A percentile compares a stretch with the other conserved stretches of the same genome.
phyloP scores from a whole-genome alignment of 2,329 filamentous ascomycete species.

The Hypoxylon sp. region DNA sequence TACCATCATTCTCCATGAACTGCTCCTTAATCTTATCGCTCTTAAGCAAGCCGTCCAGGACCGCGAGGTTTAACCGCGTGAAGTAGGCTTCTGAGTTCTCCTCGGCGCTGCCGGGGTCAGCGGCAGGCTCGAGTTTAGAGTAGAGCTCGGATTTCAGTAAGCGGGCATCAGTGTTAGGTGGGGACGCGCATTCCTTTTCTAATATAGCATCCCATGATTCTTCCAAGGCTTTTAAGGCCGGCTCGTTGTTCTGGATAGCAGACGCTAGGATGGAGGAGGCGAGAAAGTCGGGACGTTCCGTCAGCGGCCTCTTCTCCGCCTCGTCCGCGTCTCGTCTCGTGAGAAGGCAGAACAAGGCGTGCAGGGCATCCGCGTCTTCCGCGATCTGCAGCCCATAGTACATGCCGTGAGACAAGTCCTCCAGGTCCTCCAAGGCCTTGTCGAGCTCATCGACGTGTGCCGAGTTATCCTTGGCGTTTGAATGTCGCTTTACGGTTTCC shows the following conservation, averaged over 20 bases:
- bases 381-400: conserved; percentile 77
- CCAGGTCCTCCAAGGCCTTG: conserved; percentile 69
- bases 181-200: conserved; percentile 55
- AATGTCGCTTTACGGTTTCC: conserved; percentile 64
- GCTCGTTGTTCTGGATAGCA: conserved; percentile 76
- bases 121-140: conserved; percentile 56
- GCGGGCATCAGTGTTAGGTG: conserved; percentile 3
- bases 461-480: conserved; percentile 31
- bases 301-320: conserved; percentile 44
- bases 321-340: conserved; percentile 50
- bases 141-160: conserved; percentile 61
- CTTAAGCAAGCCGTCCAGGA: conserved; percentile 71
- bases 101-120: conserved; percentile 28
- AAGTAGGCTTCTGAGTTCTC: conserved; percentile 46
- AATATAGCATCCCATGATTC: conserved; percentile 63
- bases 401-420: conserved; percentile 77
- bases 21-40: conserved; percentile 66
- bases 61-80: conserved; percentile 58
- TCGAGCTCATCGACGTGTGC: conserved; percentile 57
- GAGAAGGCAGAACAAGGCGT: conserved; percentile 71
- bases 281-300: conserved; percentile 60
- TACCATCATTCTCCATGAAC: conserved; percentile 70
- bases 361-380: conserved; percentile 68
- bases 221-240: conserved; percentile 68
- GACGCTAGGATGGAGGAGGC: conserved; percentile 72